Base-by-base conservation (phyloP, 768 basidiomycete genomes). In the Holtermannia corniformis region DNA sequence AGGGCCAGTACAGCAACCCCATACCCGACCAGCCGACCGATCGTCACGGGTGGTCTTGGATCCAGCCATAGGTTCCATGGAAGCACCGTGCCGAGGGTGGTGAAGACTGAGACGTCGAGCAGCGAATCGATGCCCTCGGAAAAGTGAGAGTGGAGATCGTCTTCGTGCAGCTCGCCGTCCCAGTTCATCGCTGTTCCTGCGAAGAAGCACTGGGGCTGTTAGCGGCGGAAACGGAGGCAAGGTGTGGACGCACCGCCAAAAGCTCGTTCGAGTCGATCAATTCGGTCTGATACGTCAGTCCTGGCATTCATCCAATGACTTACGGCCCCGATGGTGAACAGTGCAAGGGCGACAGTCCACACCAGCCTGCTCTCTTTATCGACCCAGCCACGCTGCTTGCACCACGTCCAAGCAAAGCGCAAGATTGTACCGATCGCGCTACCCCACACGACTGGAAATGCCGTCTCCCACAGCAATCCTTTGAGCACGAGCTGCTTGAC, bases 111-210 rank as follows among this genome's bases (percentile, higher is more conserved):
- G 23, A 54, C 56, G 27, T 60, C 59, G 37, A 60, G 55, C 19
- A 60, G 27, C 21, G 49, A 48, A 49, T 60, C 59, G 42, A 60
- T 60, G 3, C 55, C 59, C 41, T 60, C 59, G 10, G 55, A 53
- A 25, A 60, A 60, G 41, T 60, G 59, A 12, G 59, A 54, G 41
- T 60, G 55, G 20, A 56, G 44, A 27, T 60, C 59, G 26, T 60
- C 59, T 20, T 50, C 52, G 23, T 54, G 59, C 19, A 60, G 45
- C 10, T 50, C 37, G 1, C 51, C 59, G 26, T 57, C 47, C 41
- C 59, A 53, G 27, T 54, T 54, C 49, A 60, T 52, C 14, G 51
- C 52, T 3, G 52, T 51, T 2, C 59, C 59, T 16, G 55, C 56
- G 42, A 53, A 53, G 52, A 54, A 60, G 47, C 59, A 60, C 4